Conservation (phyloP, 345 rosid species). For the Dipteronia sinensis region DNA sequence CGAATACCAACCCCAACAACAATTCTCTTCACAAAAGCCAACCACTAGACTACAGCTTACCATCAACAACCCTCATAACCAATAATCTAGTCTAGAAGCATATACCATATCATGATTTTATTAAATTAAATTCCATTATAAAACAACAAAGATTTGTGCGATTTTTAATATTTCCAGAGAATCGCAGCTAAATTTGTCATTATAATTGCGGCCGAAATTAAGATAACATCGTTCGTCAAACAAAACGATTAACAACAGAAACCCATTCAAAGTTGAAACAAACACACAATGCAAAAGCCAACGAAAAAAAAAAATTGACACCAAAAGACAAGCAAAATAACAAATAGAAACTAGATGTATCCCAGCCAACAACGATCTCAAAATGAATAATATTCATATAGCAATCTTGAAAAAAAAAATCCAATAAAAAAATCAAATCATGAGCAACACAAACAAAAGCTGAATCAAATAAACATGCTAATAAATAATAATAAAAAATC, state of each 20-base stretch:
- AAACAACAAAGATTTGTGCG: background rate
- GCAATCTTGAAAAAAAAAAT: background rate
- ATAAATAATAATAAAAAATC: background rate
- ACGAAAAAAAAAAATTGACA: background rate
- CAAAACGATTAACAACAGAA: slow-evolving; percentile 13
- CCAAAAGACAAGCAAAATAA: background rate
- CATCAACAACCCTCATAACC: slow-evolving; percentile 16
- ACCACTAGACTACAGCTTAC: slow-evolving; percentile 22
- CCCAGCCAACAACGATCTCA: background rate
- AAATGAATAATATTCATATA: background rate
- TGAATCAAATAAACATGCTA: slow-evolving; percentile 9
- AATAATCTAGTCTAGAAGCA: slow-evolving; percentile 5
- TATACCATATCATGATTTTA: background rate
- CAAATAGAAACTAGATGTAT: background rate
- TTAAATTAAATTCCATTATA: background rate
- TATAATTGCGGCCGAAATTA: background rate
- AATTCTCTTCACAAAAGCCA: slow-evolving; percentile 20
- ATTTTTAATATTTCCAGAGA: background rate
- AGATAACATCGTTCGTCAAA: background rate
- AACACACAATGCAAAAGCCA: background rate
- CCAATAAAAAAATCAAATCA: background rate
- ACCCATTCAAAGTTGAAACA: slow-evolving; percentile 1
- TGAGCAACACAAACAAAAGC: slow-evolving; percentile 5
- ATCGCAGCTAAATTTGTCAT: background rate
- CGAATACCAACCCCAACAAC: slow-evolving; percentile 31